phyloP scores from a whole-genome alignment of 1,284 basidiomycete genomes.

The Veloporphyrellus conicus region DNA sequence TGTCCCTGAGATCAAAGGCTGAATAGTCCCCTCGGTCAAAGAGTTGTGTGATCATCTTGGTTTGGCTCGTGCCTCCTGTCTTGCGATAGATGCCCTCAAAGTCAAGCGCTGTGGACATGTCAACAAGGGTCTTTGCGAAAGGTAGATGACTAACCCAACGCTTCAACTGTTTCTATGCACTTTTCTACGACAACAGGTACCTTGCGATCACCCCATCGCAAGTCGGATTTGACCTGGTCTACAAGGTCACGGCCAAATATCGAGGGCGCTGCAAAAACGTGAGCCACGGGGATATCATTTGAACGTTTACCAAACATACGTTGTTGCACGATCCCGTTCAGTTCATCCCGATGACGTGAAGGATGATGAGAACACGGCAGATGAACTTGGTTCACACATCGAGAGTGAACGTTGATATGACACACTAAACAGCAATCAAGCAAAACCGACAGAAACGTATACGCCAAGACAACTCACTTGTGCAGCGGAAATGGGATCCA shows the following conservation, averaged over 20 bases:
- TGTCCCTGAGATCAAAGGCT: slow-evolving; percentile 84
- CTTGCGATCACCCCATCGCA: slow-evolving; percentile 53
- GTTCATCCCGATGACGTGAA: slow-evolving; percentile 35
- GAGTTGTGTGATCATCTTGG: slow-evolving; percentile 88
- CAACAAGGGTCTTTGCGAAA: background rate
- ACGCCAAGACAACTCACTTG: slow-evolving; percentile 44
- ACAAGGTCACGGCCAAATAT: slow-evolving; percentile 88
- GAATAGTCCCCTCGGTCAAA: slow-evolving; percentile 91
- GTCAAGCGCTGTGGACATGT: slow-evolving; percentile 59
- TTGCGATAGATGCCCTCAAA: slow-evolving; percentile 98
- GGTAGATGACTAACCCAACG: slow-evolving; percentile 54
- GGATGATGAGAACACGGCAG: slow-evolving; percentile 53
- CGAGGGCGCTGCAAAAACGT: slow-evolving; percentile 57
- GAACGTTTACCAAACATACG: slow-evolving; percentile 18
- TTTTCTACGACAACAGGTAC: slow-evolving; percentile 93
- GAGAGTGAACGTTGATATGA: slow-evolving; percentile 68
- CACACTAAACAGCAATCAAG: slow-evolving; percentile 46
- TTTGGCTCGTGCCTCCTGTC: slow-evolving; percentile 89
- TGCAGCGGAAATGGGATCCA: slow-evolving; percentile 86
- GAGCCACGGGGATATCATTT: slow-evolving; percentile 6
- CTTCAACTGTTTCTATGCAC: slow-evolving; percentile 90
- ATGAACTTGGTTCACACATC: slow-evolving; percentile 62
- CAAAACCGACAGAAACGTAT: background rate
- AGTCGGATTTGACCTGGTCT: slow-evolving; percentile 80
- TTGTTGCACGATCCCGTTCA: slow-evolving; percentile 21